Evolutionary conservation across 2,329 filamentous ascomycete genomes (phyloP).

Genomic region (Fusarium brevicatenulatum): DNA sequence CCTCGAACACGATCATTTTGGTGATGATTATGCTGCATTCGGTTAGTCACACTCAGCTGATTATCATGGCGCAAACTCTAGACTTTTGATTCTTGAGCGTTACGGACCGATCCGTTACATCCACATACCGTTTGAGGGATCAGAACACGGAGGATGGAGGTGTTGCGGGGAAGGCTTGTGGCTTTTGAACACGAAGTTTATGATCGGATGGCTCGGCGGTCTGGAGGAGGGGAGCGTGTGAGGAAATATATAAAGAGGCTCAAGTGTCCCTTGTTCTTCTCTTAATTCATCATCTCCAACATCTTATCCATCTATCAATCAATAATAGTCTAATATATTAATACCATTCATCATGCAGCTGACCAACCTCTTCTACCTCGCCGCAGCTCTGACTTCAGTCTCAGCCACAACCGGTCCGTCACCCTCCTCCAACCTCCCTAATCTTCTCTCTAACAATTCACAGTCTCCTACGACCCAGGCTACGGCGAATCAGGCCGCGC

Average conservation of each 20-base stretch:
- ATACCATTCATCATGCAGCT: conserved; percentile 53
- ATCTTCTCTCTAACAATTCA: background rate
- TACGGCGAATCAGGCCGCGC: conserved; percentile 71
- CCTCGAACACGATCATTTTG: background rate
- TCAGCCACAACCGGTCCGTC: conserved; percentile 48
- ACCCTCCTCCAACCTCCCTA: no score
- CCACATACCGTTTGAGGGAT: background rate
- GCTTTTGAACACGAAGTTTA: background rate
- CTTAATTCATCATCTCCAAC: no score
- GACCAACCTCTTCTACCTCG: conserved; percentile 50
- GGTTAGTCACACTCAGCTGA: background rate
- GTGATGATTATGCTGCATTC: background rate
- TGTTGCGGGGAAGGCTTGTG: background rate
- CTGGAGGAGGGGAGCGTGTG: accelerated
- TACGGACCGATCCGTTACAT: conserved; percentile 3
- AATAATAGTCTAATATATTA: background rate
- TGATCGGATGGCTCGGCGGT: background rate
- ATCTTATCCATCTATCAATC: background rate
- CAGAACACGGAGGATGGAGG: background rate
- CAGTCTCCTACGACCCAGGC: conserved; percentile 75
- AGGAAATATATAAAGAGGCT: background rate
- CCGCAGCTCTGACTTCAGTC: conserved; percentile 48
- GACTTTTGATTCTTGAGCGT: background rate
- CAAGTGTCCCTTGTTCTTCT: accelerated
- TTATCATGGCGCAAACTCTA: background rate